phyloP scores from a whole-genome alignment of 805 yeast species.

The Saccharomycopsis schoenii region DNA sequence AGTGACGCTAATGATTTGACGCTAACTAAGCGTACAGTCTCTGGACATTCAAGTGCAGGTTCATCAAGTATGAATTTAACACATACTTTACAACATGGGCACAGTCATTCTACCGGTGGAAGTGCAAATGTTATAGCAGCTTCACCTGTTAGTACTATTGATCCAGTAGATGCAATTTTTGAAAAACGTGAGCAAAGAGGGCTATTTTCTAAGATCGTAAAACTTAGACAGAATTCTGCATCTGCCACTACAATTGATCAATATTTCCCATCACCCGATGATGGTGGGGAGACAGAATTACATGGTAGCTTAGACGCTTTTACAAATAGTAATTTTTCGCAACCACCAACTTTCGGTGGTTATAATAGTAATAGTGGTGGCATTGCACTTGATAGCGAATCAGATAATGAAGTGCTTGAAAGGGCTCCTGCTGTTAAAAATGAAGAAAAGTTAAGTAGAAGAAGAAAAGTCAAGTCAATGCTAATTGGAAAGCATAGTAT shows the following conservation, averaged over 20 bases:
- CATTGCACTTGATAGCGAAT: background rate
- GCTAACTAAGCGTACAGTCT: background rate
- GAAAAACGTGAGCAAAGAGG: background rate
- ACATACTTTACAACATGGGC: background rate
- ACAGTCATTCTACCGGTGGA: background rate
- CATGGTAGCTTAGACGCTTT: background rate
- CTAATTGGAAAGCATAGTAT: slow-evolving; percentile 7
- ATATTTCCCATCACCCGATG: background rate
- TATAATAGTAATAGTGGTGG: background rate
- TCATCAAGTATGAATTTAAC: background rate
- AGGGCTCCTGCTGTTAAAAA: background rate
- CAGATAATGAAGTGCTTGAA: background rate
- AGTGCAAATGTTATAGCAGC: background rate
- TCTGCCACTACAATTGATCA: background rate
- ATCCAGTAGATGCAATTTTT: background rate
- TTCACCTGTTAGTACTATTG: background rate
- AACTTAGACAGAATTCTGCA: background rate
- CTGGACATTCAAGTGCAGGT: background rate
- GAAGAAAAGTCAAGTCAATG: slow-evolving; percentile 14
- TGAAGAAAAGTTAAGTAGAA: slow-evolving; percentile 7
- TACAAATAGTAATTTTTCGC: background rate
- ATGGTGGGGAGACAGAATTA: background rate
- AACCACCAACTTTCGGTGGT: background rate
- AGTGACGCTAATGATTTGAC: background rate
- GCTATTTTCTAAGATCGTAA: background rate